These are phyloP conservation scores for Pythium sp. DNA, from an alignment of 352 stramenopile genomes.

Conservation along the genomic window DNA sequence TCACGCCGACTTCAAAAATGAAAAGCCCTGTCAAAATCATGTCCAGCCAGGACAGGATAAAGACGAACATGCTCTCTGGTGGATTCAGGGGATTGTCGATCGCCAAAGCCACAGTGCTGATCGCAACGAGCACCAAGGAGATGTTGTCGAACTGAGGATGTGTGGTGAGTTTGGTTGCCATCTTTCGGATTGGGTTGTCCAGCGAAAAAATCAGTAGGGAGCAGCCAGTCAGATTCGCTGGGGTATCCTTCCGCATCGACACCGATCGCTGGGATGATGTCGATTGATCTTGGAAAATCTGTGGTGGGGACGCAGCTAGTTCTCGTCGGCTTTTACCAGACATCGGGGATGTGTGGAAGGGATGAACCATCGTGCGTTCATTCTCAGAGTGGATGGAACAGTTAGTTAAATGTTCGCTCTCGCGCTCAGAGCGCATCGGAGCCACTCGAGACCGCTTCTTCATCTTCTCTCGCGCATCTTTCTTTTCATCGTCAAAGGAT, in stretches of 20 bases:
- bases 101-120: constrained; percentile 68
- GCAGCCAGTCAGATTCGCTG: constrained; percentile 24
- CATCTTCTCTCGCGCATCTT: constrained; percentile 36
- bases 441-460: constrained; percentile 29
- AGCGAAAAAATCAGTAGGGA: constrained; percentile 47
- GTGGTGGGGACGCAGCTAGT: constrained; percentile 14
- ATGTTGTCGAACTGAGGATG: constrained; percentile 75
- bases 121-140: constrained; percentile 67
- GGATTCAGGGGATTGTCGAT: constrained; percentile 73
- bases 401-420: constrained; percentile 1
- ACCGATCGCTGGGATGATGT: neutral
- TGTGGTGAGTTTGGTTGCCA: constrained; percentile 41
- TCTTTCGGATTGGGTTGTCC: constrained; percentile 50
- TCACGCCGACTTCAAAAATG: constrained; percentile 81
- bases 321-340: constrained; percentile 24
- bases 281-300: constrained; percentile 33
- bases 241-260: constrained; percentile 8
- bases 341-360: constrained; percentile 11
- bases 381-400: neutral
- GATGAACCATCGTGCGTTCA: constrained; percentile 8
- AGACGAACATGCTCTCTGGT: constrained; percentile 39
- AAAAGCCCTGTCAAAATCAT: constrained; percentile 80
- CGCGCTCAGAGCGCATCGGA: constrained; percentile 14
- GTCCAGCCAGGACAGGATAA: constrained; percentile 60
- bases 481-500: constrained; percentile 51